Conservation (phyloP, 208 protist genomes). For the Wallacemonas sp. region DNA sequence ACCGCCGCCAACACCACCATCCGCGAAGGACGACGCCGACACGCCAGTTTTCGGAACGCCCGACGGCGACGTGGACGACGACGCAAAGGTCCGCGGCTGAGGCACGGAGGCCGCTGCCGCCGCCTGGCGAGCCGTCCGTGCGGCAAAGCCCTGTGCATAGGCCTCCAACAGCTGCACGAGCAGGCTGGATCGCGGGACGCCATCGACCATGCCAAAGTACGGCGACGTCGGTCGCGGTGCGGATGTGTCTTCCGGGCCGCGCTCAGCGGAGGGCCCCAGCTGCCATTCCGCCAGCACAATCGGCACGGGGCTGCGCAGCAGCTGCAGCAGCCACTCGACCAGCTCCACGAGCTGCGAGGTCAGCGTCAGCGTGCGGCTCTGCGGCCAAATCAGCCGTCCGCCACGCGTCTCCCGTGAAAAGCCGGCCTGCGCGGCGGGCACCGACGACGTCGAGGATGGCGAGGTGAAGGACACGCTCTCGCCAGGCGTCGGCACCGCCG, state of each 20-base stretch:
- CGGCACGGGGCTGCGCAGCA: slow-evolving; percentile 45
- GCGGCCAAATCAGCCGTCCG: background rate
- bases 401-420: background rate
- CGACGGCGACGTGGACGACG: background rate
- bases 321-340: slow-evolving; percentile 48
- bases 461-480: too few relatives aligned
- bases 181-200: slow-evolving; percentile 13
- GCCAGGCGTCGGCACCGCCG: background rate
- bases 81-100: too few relatives aligned
- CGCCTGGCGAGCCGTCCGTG: slow-evolving; percentile 17
- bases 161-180: slow-evolving; percentile 41
- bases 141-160: slow-evolving; percentile 31
- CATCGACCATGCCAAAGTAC: slow-evolving; percentile 21
- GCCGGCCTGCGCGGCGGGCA: too few relatives aligned
- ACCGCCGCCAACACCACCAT: background rate
- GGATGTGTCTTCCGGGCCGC: background rate
- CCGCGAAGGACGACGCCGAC: background rate
- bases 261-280: background rate
- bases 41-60: background rate
- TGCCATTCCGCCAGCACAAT: slow-evolving; percentile 66
- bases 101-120: too few relatives aligned
- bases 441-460: too few relatives aligned
- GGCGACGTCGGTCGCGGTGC: background rate
- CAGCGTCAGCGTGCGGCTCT: slow-evolving; percentile 7
- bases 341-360: slow-evolving; percentile 27